These are phyloP conservation scores for Pleomassaria siparia DNA, from an alignment of 2,329 filamentous ascomycete genomes.

Conservation along the genomic window DNA sequence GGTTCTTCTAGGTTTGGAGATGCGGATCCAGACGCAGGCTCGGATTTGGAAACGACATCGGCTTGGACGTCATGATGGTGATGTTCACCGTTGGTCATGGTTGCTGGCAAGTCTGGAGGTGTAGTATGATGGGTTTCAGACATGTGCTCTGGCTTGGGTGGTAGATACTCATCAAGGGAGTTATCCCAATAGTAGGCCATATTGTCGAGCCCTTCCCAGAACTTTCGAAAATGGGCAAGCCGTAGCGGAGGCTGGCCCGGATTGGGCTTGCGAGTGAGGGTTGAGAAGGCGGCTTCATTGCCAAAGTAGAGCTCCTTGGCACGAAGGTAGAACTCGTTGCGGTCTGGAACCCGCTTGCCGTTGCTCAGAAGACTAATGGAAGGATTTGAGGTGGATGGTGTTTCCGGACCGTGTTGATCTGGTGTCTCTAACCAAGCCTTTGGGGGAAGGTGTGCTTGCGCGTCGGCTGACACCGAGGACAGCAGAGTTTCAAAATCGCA, in stretches of 20 bases:
- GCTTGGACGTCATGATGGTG: constrained; percentile 14
- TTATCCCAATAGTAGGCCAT: constrained; percentile 66
- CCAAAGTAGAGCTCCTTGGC: constrained; percentile 55
- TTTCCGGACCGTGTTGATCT: constrained; percentile 26
- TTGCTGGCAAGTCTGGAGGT: constrained; percentile 2
- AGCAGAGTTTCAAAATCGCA: constrained; percentile 46
- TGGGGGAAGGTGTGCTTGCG: constrained; percentile 43
- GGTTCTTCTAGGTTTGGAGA: constrained; percentile 26
- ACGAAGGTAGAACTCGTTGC: constrained; percentile 52
- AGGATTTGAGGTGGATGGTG: constrained; percentile 26
- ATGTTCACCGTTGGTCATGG: constrained; percentile 4
- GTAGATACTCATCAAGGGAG: constrained; percentile 58
- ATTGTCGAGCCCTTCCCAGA: constrained; percentile 61
- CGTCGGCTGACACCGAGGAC: constrained; percentile 31
- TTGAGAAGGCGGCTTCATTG: constrained; percentile 61
- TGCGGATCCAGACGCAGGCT: not conserved
- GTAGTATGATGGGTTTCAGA: constrained; percentile 5
- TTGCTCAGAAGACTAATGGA: constrained; percentile 47
- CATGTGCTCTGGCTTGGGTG: constrained; percentile 22
- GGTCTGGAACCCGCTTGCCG: constrained; percentile 50
- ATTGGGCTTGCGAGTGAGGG: constrained; percentile 52
- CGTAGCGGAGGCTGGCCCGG: constrained; percentile 51
- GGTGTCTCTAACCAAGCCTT: constrained; percentile 35
- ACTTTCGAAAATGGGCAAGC: constrained; percentile 60
- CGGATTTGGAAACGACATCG: constrained; percentile 7